Base-by-base conservation (phyloP, 2,329 filamentous ascomycete species). In the Fragosphaeria purpurea region DNA sequence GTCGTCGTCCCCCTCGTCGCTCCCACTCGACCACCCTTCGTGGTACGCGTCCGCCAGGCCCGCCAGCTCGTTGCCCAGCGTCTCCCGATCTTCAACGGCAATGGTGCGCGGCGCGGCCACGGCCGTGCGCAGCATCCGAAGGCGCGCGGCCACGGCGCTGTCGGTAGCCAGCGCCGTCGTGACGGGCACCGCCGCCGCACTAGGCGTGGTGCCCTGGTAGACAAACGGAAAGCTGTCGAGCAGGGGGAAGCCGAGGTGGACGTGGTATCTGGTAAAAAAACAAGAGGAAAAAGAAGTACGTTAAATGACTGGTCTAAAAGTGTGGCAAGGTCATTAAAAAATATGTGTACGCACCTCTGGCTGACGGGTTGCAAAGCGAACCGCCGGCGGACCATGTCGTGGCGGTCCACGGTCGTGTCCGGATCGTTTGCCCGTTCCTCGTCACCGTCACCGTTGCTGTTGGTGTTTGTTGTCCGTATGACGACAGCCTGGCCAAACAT, bases 1-100 rank as follows among this genome's bases (percentile, higher is more conserved):
- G 4, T 77, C 72, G 47, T 88, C 83, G 52, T 88, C 82, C 22
- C 80, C 83, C 7, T 81, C 75, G 58, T 87, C 85, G 52, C 80
- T 84, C 31, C 82, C 88, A 60, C 85, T 88, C 10, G 81, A 82
- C 86, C 88, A 95, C 1, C 88, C 88, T 54, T 93, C 87, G 58
- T 88, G 82, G 64, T 96, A 97, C 53, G 86, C 86, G 61, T 95
- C 90, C 1, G 85, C 84, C 60, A 97, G 82, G 53, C 86, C 84
- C 31, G 85, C 82, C 40, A 98, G 72, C 10, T 85, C 82, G 61
- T 95, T 93, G 44, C 81, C 79, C n/a, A 97, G 72, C 3, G 74
- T 73, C 67, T 98, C 93, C 41, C 91, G 77, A 61, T 97, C 90
- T 53, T 94, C 88, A 4, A 91, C 59, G 0, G 74, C 72, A 12